A percentile compares a stretch with the other conserved stretches of the same genome.
Conservation (phyloP, 2,329 filamentous ascomycete species). For the Neurospora sp. region DNA sequence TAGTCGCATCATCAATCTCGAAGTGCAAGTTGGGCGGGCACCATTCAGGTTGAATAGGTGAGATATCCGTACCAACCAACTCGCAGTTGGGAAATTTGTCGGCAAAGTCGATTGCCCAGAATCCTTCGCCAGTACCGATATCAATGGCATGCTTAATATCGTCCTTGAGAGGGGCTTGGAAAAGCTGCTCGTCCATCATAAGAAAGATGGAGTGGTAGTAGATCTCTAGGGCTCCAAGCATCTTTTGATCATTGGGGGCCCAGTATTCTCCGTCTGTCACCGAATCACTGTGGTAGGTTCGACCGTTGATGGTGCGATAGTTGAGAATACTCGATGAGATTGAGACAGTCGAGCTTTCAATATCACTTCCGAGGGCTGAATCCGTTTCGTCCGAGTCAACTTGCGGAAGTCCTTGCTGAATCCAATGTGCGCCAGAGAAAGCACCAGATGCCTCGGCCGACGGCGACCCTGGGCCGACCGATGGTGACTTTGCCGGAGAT, state of each 20-base stretch:
- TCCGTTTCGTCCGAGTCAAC: not conserved
- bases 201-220: conserved; percentile 9
- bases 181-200: conserved; percentile 7
- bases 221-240: conserved; percentile 9
- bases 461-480: no score
- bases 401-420: not conserved
- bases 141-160: conserved; percentile 26
- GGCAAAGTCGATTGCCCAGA: conserved; percentile 29
- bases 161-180: conserved; percentile 7
- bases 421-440: not conserved
- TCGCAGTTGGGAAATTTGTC: conserved; percentile 31
- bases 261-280: conserved; percentile 6
- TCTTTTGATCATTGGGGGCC: conserved; percentile 16
- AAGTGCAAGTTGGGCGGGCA: conserved; percentile 44
- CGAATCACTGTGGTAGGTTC: conserved; percentile 2
- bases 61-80: conserved; percentile 34
- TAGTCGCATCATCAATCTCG: conserved; percentile 51
- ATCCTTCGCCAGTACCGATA: conserved; percentile 37
- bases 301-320: conserved; percentile 10
- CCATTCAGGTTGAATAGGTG: conserved; percentile 27
- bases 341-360: not conserved
- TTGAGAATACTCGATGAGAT: conserved; percentile 7
- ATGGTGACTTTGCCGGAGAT: not conserved
- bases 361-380: not conserved
- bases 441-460: no score